Percentiles rank a stretch among this genome's conserved stretches.
These are phyloP conservation scores for Fraxinus excelsior DNA, from an alignment of 257 asterid species.

Conservation along the genomic window DNA sequence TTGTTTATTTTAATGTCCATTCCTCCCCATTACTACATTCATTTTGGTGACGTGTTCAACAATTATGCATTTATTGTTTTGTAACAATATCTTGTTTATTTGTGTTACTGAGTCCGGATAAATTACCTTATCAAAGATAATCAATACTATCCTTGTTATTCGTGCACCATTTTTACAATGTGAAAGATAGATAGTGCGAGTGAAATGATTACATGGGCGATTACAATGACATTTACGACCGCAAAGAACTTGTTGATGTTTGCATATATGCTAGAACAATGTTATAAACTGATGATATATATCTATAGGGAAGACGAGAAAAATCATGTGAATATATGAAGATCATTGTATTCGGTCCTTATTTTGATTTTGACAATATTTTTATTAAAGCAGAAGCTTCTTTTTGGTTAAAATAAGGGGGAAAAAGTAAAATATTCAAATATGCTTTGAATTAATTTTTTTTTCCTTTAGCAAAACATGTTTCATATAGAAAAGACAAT, in stretches of 20 bases:
- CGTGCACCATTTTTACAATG: constrained; percentile 56
- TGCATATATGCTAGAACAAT: neutral
- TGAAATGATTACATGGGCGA: constrained; percentile 64
- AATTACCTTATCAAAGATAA: constrained; percentile 65
- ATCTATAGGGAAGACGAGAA: neutral
- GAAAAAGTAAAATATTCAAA: too few relatives aligned
- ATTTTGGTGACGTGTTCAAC: too few relatives aligned
- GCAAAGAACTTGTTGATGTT: constrained; percentile 55
- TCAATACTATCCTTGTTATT: constrained; percentile 50
- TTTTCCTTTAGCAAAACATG: too few relatives aligned
- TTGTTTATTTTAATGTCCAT: too few relatives aligned
- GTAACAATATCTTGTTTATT: neutral
- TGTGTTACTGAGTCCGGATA: neutral
- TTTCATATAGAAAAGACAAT: too few relatives aligned
- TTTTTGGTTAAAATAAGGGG: too few relatives aligned
- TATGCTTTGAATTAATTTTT: too few relatives aligned
- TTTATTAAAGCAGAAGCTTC: too few relatives aligned
- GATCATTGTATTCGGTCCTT: constrained; percentile 49
- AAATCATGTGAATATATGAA: constrained; percentile 68
- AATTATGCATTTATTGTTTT: too few relatives aligned
- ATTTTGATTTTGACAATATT: too few relatives aligned
- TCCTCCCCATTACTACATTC: too few relatives aligned
- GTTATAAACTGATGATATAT: neutral
- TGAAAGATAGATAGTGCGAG: constrained; percentile 67
- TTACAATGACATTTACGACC: constrained; percentile 57